These are phyloP conservation scores for Acer negundo DNA, from an alignment of 345 rosid genomes.

Conservation along the genomic window DNA sequence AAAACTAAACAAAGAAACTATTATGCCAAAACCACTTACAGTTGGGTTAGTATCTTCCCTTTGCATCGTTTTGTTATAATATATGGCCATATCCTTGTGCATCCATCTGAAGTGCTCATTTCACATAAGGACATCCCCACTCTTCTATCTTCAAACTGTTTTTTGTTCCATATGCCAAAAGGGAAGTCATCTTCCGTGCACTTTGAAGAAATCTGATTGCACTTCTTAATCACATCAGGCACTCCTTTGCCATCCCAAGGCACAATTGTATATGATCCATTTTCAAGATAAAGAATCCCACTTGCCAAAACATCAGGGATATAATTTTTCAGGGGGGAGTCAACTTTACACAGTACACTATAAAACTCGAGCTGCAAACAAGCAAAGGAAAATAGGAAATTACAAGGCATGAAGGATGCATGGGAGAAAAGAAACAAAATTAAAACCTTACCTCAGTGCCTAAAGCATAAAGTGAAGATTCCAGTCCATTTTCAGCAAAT, in stretches of 20 bases:
- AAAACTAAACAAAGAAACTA: constrained; percentile 7
- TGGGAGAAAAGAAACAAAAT: neutral
- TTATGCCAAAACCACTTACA: constrained; percentile 55
- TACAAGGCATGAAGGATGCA: constrained; percentile 5
- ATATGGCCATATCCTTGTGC: constrained; percentile 73
- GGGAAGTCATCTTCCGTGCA: constrained; percentile 51
- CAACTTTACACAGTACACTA: constrained; percentile 41
- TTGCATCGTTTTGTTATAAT: constrained; percentile 85
- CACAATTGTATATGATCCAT: constrained; percentile 59
- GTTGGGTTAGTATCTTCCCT: constrained; percentile 81
- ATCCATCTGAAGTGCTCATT: constrained; percentile 35
- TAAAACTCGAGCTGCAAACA: constrained; percentile 86
- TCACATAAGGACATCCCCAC: constrained; percentile 44
- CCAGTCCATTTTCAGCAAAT: constrained; percentile 83
- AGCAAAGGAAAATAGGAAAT: constrained; percentile 26
- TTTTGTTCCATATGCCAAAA: constrained; percentile 84
- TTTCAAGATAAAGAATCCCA: constrained; percentile 71
- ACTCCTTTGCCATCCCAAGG: constrained; percentile 93
- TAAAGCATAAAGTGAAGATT: constrained; percentile 72
- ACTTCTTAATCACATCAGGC: constrained; percentile 55
- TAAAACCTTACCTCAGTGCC: constrained; percentile 75
- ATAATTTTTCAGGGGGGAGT: constrained; percentile 59
- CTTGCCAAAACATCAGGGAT: constrained; percentile 80
- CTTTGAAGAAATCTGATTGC: constrained; percentile 45
- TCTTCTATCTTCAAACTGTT: constrained; percentile 53